phyloP scores from a whole-genome alignment of 1,139 yeast species.

The Nematodospora anomalae region DNA sequence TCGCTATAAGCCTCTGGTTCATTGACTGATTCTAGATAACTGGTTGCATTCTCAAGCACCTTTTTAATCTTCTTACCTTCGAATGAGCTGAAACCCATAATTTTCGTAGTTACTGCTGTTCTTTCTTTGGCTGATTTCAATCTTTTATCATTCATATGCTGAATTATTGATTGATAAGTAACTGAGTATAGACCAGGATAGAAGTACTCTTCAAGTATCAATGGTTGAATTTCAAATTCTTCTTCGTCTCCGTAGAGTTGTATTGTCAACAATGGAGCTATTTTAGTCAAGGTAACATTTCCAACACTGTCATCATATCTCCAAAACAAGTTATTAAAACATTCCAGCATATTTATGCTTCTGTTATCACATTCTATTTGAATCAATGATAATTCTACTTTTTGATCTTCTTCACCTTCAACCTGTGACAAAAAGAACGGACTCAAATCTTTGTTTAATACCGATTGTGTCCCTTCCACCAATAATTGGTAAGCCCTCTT shows the following conservation, averaged over 20 bases:
- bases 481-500: slow-evolving; percentile 25
- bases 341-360: slow-evolving; percentile 27
- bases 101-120: slow-evolving; percentile 19
- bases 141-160: slow-evolving; percentile 21
- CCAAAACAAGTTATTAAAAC: slow-evolving; percentile 43
- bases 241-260: slow-evolving; percentile 28
- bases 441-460: slow-evolving; percentile 14
- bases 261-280: slow-evolving; percentile 36
- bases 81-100: slow-evolving; percentile 34
- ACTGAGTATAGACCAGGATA: slow-evolving; percentile 34
- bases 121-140: slow-evolving; percentile 19
- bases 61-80: slow-evolving; percentile 36
- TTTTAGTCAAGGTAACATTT: slow-evolving; percentile 24
- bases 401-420: slow-evolving; percentile 22
- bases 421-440: slow-evolving; percentile 25
- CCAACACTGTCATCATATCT: slow-evolving; percentile 31
- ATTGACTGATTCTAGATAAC: slow-evolving; percentile 16
- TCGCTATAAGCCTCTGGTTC: slow-evolving; percentile 25
- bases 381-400: slow-evolving; percentile 29
- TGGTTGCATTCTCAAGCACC: slow-evolving; percentile 24
- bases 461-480: slow-evolving; percentile 14
- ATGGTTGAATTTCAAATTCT: slow-evolving; percentile 17
- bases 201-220: slow-evolving; percentile 28
- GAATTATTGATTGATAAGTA: slow-evolving; percentile 20
- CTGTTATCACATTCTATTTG: slow-evolving; percentile 39